Evolutionary conservation across 1,139 yeast genomes (phyloP).

Genomic region (Saccharomyces pastorianus): DNA sequence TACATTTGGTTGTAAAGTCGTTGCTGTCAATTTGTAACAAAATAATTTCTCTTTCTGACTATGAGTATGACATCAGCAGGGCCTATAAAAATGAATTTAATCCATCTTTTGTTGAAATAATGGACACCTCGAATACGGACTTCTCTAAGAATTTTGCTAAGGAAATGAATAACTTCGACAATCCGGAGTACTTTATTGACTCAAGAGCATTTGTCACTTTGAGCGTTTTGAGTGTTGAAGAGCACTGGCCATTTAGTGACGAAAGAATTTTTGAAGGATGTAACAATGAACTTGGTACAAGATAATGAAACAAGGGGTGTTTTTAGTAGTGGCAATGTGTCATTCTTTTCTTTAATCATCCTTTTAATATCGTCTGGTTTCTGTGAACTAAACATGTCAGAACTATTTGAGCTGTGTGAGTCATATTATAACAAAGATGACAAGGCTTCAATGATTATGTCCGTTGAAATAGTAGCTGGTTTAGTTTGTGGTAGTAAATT

Average conservation of each 20-base stretch:
- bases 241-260: slow-evolving; percentile 42
- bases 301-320: slow-evolving; percentile 57
- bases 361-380: slow-evolving; percentile 39
- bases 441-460: slow-evolving; percentile 54
- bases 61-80: slow-evolving; percentile 43
- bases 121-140: slow-evolving; percentile 38
- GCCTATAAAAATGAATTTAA: slow-evolving; percentile 39
- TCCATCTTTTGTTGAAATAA: slow-evolving; percentile 35
- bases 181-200: slow-evolving; percentile 52
- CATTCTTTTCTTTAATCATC: slow-evolving; percentile 41
- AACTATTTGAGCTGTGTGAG: slow-evolving; percentile 36
- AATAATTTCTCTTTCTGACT: slow-evolving; percentile 45
- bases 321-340: slow-evolving; percentile 56
- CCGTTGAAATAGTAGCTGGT: slow-evolving; percentile 55
- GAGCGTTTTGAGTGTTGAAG: slow-evolving; percentile 36
- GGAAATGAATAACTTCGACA: slow-evolving; percentile 46
- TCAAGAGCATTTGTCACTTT: slow-evolving; percentile 38
- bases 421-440: slow-evolving; percentile 52
- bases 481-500: slow-evolving; percentile 44
- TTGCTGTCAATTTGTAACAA: slow-evolving; percentile 49
- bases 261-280: slow-evolving; percentile 49
- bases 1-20: slow-evolving; percentile 58
- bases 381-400: slow-evolving; percentile 2
- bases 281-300: slow-evolving; percentile 50
- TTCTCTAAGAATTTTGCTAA: slow-evolving; percentile 40